These are phyloP conservation scores for Pholiota microspora DNA, from an alignment of 768 basidiomycete species.

Conservation along the genomic window DNA sequence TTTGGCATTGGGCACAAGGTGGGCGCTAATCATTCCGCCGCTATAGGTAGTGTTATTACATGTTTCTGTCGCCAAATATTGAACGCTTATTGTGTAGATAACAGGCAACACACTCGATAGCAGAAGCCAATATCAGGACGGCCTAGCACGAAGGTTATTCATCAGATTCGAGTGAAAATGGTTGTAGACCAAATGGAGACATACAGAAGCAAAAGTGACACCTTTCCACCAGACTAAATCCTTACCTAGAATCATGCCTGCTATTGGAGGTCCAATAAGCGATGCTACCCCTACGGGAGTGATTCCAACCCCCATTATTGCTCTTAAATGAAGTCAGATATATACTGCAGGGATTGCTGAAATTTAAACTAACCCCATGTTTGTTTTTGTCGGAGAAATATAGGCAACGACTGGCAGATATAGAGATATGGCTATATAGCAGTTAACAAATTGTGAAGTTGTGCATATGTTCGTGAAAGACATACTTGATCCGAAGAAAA, in stretches of 20 bases:
- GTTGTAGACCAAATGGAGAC: background rate
- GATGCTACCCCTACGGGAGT: slow-evolving; percentile 8
- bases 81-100: background rate
- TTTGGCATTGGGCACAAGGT: too few relatives aligned
- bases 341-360: background rate
- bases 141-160: too few relatives aligned
- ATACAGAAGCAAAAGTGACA: slow-evolving; percentile 11
- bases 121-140: background rate
- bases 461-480: background rate
- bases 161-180: background rate
- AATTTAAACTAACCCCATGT: background rate
- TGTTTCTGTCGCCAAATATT: too few relatives aligned
- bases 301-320: slow-evolving; percentile 4
- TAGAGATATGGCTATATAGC: background rate
- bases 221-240: slow-evolving; percentile 13
- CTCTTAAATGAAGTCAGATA: background rate
- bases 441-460: background rate
- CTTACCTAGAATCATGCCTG: slow-evolving; percentile 5
- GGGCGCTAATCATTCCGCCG: too few relatives aligned
- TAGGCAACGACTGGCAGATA: background rate
- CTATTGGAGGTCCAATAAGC: slow-evolving; percentile 9
- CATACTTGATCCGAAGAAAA: background rate
- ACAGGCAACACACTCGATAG: background rate
- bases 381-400: background rate
- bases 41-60: too few relatives aligned